Percentiles rank a stretch among this genome's conserved stretches.
phyloP scores from a whole-genome alignment of 2,329 filamentous ascomycete species.

The Alternaria gansuensis region DNA sequence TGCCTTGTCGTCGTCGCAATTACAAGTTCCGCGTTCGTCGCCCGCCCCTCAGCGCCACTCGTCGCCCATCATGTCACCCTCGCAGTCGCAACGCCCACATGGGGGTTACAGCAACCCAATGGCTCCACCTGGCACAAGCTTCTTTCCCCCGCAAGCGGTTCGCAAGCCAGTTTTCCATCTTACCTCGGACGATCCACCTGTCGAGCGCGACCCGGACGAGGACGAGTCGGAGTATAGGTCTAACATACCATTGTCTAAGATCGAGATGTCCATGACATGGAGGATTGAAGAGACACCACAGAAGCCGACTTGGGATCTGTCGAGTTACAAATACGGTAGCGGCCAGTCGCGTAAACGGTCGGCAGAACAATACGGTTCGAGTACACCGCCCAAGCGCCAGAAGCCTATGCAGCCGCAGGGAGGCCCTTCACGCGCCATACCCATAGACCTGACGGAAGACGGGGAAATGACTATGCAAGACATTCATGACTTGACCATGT shows the following conservation, averaged over 20 bases:
- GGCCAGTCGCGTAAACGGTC: conserved; percentile 41
- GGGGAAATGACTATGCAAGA: conserved; percentile 35
- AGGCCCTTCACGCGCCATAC: conserved; percentile 47
- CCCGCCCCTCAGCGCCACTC: conserved; percentile 61
- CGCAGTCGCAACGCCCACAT: conserved; percentile 76
- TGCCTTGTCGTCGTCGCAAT: conserved; percentile 48
- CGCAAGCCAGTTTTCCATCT: conserved; percentile 52
- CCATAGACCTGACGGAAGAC: conserved; percentile 41
- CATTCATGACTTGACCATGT: conserved; percentile 58
- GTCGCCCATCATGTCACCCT: conserved; percentile 52
- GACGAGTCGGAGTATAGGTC: conserved; percentile 55
- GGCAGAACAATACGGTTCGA: conserved; percentile 27
- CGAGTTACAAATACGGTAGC: conserved; percentile 36
- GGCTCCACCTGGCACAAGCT: conserved; percentile 79
- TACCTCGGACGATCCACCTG: conserved; percentile 58
- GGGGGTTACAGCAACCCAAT: conserved; percentile 67
- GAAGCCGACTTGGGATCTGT: conserved; percentile 43
- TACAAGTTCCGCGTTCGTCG: conserved; percentile 92
- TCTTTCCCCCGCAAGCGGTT: conserved; percentile 59
- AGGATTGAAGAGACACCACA: conserved; percentile 49
- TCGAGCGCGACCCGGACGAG: conserved; percentile 60
- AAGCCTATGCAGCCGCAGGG: conserved; percentile 38
- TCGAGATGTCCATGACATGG: conserved; percentile 49
- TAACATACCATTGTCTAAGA: conserved; percentile 69
- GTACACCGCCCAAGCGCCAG: conserved; percentile 38